Conservation (phyloP, 352 stramenopile genomes). For the Phytopythium kandeliae region DNA sequence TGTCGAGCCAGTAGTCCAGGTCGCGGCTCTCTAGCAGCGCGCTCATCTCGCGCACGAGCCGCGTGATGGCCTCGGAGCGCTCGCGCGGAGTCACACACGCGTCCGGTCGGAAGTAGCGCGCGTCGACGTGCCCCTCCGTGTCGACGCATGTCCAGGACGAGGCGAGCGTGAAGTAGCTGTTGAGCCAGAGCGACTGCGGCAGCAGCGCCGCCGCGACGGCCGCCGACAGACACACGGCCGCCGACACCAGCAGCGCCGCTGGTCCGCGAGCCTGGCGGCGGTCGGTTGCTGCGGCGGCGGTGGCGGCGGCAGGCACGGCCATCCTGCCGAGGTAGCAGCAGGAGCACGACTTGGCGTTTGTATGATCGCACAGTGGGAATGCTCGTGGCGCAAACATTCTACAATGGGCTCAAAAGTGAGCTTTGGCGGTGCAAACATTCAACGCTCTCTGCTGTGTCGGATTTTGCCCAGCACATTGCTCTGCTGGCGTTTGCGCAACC, state of each 20-base stretch:
- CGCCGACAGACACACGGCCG: conserved; percentile 1
- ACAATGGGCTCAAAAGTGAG: too few relatives aligned
- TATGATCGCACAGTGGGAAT: too few relatives aligned
- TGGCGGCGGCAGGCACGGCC: too few relatives aligned
- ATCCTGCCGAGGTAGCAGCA: too few relatives aligned
- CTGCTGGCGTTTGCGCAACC: too few relatives aligned
- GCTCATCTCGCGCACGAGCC: conserved; percentile 35
- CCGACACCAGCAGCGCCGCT: not conserved
- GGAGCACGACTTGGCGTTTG: too few relatives aligned
- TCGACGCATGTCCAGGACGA: conserved; percentile 21
- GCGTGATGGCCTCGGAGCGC: conserved; percentile 30
- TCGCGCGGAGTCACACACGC: conserved; percentile 31
- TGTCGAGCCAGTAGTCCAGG: conserved; percentile 67
- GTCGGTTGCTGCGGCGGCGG: not conserved
- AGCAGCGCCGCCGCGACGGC: not conserved
- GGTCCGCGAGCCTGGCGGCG: too few relatives aligned
- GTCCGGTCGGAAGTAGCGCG: conserved; percentile 22
- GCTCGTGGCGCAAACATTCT: too few relatives aligned
- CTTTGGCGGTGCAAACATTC: too few relatives aligned
- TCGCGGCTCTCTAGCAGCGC: conserved; percentile 29
- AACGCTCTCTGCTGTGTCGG: too few relatives aligned
- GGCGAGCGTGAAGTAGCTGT: conserved; percentile 2
- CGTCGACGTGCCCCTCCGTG: conserved; percentile 36
- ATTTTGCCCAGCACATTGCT: too few relatives aligned
- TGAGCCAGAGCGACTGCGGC: conserved; percentile 2